Base-by-base conservation (phyloP, 2,329 filamentous ascomycete species). In the Aspergillus eucalypticola region DNA sequence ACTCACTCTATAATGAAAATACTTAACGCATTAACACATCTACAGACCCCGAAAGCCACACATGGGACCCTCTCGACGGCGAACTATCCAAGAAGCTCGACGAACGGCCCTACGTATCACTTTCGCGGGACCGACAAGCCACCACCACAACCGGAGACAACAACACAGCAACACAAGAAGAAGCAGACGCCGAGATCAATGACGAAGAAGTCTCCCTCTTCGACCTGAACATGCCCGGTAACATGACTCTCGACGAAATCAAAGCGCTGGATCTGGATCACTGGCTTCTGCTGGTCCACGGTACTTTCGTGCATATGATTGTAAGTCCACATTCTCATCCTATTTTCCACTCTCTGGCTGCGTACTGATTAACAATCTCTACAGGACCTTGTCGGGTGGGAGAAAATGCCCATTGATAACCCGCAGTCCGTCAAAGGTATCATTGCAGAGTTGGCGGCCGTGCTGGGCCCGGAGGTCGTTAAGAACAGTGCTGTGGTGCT, bases 311-410 rank as follows among this genome's bases (percentile, higher is more conserved):
- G 17, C 73, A 80, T 42, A 74, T 82, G 72, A 75, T 68, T 65
- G 79, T 80, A 68, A 69, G 72, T 25, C 41, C 19, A 15, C 10
- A 2, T n/a, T 29, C 41, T 21, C 4, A 41, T 48, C 13, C 17
- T 49, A 8, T 19, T 29, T 23, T 41, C 32, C 8, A 5, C 2
- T 21, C 11, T 32, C 11, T 29, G 32, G 10, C 11, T 13, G 32
- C 1, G 3, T 41, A n/a, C 44, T 56, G 10, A 50, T 19, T 7
- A 2, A 5, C 15, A 6, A 21, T 46, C 41, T 29, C 38, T 55
- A 5, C 58, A 81, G 76, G 79, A 82, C 57, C 71, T 82, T 8
- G 75, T 78, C 35, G 74, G 73, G n/a, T 82, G 80, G 80, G 79
- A 81, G 57, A 64, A 64, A 15, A 77, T 76, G 67, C 68, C 75